Conservation (phyloP, 805 yeast species). For the Suhomyces vadensis region DNA sequence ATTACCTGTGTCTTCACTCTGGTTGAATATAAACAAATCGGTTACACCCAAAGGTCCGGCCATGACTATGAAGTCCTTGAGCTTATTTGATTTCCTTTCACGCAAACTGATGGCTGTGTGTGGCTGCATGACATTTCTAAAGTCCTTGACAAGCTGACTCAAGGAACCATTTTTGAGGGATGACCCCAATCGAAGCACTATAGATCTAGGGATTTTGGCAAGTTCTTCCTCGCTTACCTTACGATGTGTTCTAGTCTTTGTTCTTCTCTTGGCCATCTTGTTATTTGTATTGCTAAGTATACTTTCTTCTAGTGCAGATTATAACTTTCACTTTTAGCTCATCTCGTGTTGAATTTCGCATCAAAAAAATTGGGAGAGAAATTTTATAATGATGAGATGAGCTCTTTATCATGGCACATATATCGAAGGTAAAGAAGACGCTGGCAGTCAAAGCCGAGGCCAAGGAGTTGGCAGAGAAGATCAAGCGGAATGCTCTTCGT, state of each 20-base stretch:
- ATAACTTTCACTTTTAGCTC: no score
- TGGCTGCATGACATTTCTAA: constrained; percentile 91
- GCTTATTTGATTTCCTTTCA: constrained; percentile 83
- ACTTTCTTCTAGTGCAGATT: background rate
- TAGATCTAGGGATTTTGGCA: constrained; percentile 81
- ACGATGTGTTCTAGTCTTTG: constrained; percentile 87
- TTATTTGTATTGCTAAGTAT: background rate
- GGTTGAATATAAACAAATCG: constrained; percentile 84
- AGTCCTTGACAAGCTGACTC: constrained; percentile 81
- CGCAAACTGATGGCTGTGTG: constrained; percentile 88
- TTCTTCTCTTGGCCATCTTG: constrained; percentile 43
- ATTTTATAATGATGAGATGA: background rate
- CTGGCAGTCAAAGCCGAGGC: constrained; percentile 28
- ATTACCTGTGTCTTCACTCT: constrained; percentile 72
- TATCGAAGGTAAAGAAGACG: constrained; percentile 8
- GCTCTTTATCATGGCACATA: constrained; percentile 1
- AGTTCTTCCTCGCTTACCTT: constrained; percentile 61
- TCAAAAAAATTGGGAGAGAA: background rate
- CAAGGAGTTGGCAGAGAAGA: constrained; percentile 57
- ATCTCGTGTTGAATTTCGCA: background rate
- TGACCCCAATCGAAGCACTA: constrained; percentile 87
- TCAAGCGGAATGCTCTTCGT: constrained; percentile 25
- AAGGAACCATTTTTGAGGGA: constrained; percentile 77
- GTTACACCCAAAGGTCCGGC: constrained; percentile 95
- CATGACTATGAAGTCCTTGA: constrained; percentile 96